A percentile compares a stretch with the other conserved stretches of the same genome.
Evolutionary conservation across 208 protist genomes (phyloP).

Genomic region (Vickermania ingenoplastis): DNA sequence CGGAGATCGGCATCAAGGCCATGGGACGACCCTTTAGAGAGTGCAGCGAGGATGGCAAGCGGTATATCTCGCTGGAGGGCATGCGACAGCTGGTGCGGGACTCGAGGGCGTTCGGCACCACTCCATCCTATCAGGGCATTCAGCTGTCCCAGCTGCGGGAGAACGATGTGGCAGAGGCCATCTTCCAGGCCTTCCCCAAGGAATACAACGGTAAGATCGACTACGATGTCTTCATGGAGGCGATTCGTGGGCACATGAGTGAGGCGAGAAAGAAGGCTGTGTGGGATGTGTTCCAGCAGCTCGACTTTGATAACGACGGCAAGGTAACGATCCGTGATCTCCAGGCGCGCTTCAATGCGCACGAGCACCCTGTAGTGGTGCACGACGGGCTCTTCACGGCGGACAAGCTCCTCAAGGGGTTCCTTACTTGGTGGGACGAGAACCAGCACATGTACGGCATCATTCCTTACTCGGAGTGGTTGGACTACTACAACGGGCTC

Average conservation of each 20-base stretch:
- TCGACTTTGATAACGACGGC: constrained; percentile 83
- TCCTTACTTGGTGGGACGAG: constrained; percentile 80
- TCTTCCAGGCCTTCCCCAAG: constrained; percentile 67
- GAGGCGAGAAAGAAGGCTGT: constrained; percentile 70
- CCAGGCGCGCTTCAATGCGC: constrained; percentile 66
- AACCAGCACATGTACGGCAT: constrained; percentile 66
- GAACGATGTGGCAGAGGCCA: constrained; percentile 20
- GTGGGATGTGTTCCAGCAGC: constrained; percentile 49
- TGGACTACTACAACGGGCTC: constrained; percentile 90
- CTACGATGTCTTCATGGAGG: constrained; percentile 84
- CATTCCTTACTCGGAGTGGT: constrained; percentile 79
- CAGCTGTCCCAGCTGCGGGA: constrained; percentile 26
- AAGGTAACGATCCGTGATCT: constrained; percentile 72
- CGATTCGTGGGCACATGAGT: constrained; percentile 79
- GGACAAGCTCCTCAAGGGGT: constrained; percentile 76
- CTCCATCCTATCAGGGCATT: constrained; percentile 26
- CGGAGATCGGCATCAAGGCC: constrained; percentile 86
- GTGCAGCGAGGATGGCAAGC: constrained; percentile 58
- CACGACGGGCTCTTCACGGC: constrained; percentile 54
- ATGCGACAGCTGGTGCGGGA: constrained; percentile 61
- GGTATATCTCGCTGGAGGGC: constrained; percentile 70
- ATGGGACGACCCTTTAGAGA: constrained; percentile 80
- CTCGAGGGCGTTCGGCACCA: constrained; percentile 42
- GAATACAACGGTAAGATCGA: constrained; percentile 46
- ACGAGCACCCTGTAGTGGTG: constrained; percentile 75